Base-by-base conservation (phyloP, 495 filamentous ascomycete genomes). In the Annulohypoxylon stygium region DNA sequence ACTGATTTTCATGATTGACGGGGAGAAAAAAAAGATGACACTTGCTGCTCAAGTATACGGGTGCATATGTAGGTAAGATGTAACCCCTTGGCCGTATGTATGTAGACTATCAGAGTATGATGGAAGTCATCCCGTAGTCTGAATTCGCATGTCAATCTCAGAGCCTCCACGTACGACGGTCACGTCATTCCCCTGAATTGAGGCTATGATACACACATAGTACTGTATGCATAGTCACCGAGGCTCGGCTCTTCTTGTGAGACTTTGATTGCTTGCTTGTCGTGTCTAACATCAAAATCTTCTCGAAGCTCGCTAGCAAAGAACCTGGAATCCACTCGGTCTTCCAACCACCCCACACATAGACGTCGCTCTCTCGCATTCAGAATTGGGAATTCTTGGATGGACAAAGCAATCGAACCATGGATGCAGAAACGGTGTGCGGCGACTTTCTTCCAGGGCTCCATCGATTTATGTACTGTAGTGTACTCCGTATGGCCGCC, bases 381-480 rank as follows among this genome's bases (percentile, higher is more conserved):
- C 50, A 47, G 43, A 47, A 47, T 20, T 47, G 33, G 25, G 47
- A 65, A 43, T 61, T 60, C 54, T 69, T 62, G 50, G 61, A 45
- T 12, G 25, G 62, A 20, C 43, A 16, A 50, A 43, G 51, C 53
- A 67, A 74, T 75, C 67, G 67, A 68, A 68, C 67, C 63, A 75
- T 71, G 63, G 60, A 39, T 67, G 72, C 67, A 75, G 72, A 60
- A 54, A 74, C 39, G 64, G 61, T 70, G 66, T 69, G 62, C 71
- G 62, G 71, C 57, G 63, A 74, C 64, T 70, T 70, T 70, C 62
- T 74, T 57, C 57, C 61, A 50, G 50, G 16, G 54, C 7, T 59
- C 62, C 50, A 61, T 57, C 45, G 61, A 25, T 20, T 57, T 62
- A 55, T 62, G 60, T 48, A 57, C 45, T 59, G 67, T 48, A 57